Evolutionary conservation across 1,284 basidiomycete species (phyloP).

Genomic region (Marasmius oreades): DNA sequence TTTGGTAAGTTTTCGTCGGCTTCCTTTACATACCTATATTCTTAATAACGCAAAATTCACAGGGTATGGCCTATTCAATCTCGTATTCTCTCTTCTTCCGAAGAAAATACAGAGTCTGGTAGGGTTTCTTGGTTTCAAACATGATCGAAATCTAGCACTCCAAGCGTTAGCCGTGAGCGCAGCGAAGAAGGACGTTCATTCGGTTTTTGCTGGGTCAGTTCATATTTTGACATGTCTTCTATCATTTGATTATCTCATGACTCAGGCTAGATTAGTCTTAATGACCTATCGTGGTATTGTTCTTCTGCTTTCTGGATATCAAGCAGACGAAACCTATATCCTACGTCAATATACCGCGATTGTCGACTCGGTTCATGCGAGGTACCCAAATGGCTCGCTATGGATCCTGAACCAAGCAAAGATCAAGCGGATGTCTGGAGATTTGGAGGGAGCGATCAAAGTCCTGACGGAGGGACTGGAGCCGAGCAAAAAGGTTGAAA

Average conservation of each 20-base stretch:
- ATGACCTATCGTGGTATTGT: conserved; percentile 78
- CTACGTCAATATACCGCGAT: conserved; percentile 60
- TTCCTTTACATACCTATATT: conserved; percentile 9
- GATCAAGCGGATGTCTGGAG: conserved; percentile 65
- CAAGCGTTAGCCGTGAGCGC: conserved; percentile 66
- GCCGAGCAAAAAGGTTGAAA: conserved; percentile 24
- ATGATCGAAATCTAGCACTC: conserved; percentile 64
- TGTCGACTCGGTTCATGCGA: conserved; percentile 49
- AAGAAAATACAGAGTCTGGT: conserved; percentile 65
- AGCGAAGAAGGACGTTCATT: conserved; percentile 62
- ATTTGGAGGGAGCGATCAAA: conserved; percentile 59
- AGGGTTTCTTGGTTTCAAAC: conserved; percentile 70
- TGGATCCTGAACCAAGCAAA: conserved; percentile 82
- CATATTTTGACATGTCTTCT: conserved; percentile 2
- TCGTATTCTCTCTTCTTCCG: conserved; percentile 73
- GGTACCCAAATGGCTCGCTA: conserved; percentile 65
- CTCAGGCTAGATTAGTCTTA: conserved; percentile 52
- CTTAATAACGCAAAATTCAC: conserved; percentile 2
- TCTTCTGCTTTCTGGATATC: conserved; percentile 66
- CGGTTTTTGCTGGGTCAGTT: conserved; percentile 67
- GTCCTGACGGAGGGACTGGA: conserved; percentile 58
- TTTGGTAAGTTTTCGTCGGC: conserved; percentile 46
- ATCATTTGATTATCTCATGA: background rate
- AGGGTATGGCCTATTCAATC: conserved; percentile 72
- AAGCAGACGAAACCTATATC: conserved; percentile 65